Percentiles rank a stretch among this genome's conserved stretches.
phyloP scores from a whole-genome alignment of 371 early-diverging fungal species.

The Syncephalastrum monosporum region DNA sequence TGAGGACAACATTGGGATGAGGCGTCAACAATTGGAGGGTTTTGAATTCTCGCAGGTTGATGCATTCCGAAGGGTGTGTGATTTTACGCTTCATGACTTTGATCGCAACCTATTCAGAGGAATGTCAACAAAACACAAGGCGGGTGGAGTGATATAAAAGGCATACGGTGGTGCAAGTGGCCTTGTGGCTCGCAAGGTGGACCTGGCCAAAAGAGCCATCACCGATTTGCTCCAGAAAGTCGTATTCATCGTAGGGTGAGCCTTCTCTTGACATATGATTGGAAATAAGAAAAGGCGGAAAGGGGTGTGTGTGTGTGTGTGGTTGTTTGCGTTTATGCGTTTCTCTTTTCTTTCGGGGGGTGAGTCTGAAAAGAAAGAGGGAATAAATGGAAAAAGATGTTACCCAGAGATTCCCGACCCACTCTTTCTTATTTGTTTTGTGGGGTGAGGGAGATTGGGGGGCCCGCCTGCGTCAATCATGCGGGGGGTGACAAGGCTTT shows the following conservation, averaged over 20 bases:
- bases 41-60: slow-evolving; percentile 70
- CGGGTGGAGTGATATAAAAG: neutral
- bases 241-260: slow-evolving; percentile 59
- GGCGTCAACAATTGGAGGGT: slow-evolving; percentile 62
- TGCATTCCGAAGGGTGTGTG: slow-evolving; percentile 70
- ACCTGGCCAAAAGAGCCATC: slow-evolving; percentile 94
- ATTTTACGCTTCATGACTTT: slow-evolving; percentile 93
- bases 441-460: too few relatives aligned
- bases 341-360: too few relatives aligned
- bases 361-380: too few relatives aligned
- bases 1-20: slow-evolving; percentile 82
- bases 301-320: too few relatives aligned
- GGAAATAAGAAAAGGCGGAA: neutral
- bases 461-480: too few relatives aligned
- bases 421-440: too few relatives aligned
- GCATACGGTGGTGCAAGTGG: slow-evolving; percentile 70
- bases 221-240: slow-evolving; percentile 75
- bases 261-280: slow-evolving; percentile 19
- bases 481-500: too few relatives aligned
- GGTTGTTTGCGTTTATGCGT: too few relatives aligned
- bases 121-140: neutral
- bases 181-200: slow-evolving; percentile 66
- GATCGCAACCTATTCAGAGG: slow-evolving; percentile 78
- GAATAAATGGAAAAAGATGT: too few relatives aligned
- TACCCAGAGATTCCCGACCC: too few relatives aligned